Percentiles rank a stretch among this genome's conserved stretches.
These are phyloP conservation scores for Calonectria pauciramosa DNA, from an alignment of 2,329 filamentous ascomycete species.

Conservation along the genomic window DNA sequence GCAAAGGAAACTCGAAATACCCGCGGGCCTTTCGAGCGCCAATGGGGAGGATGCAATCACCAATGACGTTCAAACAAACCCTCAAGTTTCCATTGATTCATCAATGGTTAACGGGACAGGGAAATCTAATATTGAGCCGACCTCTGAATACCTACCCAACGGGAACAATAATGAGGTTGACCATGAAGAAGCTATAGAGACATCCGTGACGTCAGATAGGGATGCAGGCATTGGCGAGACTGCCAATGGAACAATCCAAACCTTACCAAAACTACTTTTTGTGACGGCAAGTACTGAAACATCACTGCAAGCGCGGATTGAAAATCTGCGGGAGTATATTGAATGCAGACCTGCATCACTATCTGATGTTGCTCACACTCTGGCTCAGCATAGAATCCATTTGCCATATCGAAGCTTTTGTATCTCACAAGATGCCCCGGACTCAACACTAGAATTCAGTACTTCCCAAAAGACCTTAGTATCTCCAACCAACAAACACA, in stretches of 20 bases:
- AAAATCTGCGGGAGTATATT: neutral
- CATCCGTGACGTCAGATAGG: neutral
- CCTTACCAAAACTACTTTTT: neutral
- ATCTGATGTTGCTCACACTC: neutral
- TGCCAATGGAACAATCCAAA: neutral
- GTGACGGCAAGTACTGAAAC: neutral
- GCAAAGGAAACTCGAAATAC: neutral
- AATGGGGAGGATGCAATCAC: no score
- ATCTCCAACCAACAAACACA: neutral
- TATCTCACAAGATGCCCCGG: no score
- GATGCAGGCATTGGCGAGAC: neutral
- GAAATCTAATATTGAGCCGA: no score
- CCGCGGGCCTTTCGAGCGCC: neutral
- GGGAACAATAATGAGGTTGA: no score
- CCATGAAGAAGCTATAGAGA: neutral
- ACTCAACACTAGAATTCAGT: neutral
- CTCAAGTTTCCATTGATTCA: no score
- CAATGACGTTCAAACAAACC: no score
- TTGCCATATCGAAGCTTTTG: neutral
- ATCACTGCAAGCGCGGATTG: neutral
- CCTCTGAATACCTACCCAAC: no score
- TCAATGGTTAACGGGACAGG: no score
- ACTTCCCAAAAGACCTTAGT: neutral
- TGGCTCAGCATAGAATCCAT: neutral
- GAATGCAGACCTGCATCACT: neutral